Evolutionary conservation across 148 eudicot genomes (phyloP).

Genomic region (Nyssa sinensis): DNA sequence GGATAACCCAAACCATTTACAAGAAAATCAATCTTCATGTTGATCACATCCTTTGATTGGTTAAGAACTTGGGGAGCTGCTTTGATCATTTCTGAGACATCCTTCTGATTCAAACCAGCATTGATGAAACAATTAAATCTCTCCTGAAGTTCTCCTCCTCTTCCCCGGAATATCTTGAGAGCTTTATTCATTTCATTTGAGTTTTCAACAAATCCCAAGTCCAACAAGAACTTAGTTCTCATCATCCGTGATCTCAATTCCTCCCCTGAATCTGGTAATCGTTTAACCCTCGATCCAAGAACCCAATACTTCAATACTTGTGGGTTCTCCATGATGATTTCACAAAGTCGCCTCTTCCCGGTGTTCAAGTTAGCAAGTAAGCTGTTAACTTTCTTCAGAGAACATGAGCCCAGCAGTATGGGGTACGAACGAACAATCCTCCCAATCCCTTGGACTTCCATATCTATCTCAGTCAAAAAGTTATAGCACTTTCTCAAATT

Average conservation of each 20-base stretch:
- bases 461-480: conserved; percentile 50
- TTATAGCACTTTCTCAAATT: conserved; percentile 52
- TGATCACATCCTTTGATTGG: conserved; percentile 46
- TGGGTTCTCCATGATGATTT: conserved; percentile 54
- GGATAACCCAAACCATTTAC: conserved; percentile 67
- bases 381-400: conserved; percentile 43
- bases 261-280: conserved; percentile 20
- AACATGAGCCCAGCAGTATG: conserved; percentile 55
- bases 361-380: conserved; percentile 37
- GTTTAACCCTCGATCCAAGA: conserved; percentile 32
- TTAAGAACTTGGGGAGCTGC: conserved; percentile 61
- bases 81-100: conserved; percentile 52
- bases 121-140: conserved; percentile 73
- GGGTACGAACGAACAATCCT: conserved; percentile 45
- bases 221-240: conserved; percentile 53
- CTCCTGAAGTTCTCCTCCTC: conserved; percentile 61
- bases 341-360: conserved; percentile 46
- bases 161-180: conserved; percentile 56
- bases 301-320: conserved; percentile 56
- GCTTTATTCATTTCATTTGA: conserved; percentile 62
- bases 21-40: conserved; percentile 50
- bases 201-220: conserved; percentile 59
- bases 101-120: conserved; percentile 50
- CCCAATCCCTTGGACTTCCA: conserved; percentile 46
- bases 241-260: conserved; percentile 23